Percentiles rank a stretch among this genome's conserved stretches.
Evolutionary conservation across 2,329 filamentous ascomycete species (phyloP).

Genomic region (Aureobasidium sp.): DNA sequence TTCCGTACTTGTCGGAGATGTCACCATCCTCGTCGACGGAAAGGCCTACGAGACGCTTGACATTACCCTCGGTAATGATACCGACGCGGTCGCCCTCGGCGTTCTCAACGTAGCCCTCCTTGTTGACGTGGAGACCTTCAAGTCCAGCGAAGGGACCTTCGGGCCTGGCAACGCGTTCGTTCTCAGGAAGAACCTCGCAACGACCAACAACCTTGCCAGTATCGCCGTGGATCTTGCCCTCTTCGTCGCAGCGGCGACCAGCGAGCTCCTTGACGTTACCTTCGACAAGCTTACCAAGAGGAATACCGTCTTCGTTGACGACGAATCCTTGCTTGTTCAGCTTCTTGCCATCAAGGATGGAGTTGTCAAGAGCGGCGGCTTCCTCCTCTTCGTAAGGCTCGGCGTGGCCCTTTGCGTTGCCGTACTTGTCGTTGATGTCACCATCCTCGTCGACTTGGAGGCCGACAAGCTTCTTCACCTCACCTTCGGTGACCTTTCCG

Average conservation of each 20-base stretch:
- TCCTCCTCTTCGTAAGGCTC: conserved; percentile 44
- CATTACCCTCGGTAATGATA: conserved; percentile 59
- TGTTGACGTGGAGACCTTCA: conserved; percentile 54
- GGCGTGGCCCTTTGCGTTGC: conserved; percentile 52
- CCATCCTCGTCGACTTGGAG: conserved; percentile 54
- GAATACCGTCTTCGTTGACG: conserved; percentile 43
- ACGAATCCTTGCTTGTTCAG: conserved; percentile 53
- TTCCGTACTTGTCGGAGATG: conserved; percentile 66
- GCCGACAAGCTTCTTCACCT: conserved; percentile 50
- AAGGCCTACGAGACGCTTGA: conserved; percentile 63
- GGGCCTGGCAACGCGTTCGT: conserved; percentile 45
- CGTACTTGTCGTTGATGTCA: conserved; percentile 53
- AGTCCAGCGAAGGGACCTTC: conserved; percentile 64
- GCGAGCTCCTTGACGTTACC: conserved; percentile 48
- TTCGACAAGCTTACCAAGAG: conserved; percentile 48
- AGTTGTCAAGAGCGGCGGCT: conserved; percentile 38
- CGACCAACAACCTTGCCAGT: conserved; percentile 48
- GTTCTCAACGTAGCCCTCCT: conserved; percentile 67
- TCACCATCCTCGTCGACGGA: conserved; percentile 75
- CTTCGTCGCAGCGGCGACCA: conserved; percentile 46
- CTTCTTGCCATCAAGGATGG: conserved; percentile 43
- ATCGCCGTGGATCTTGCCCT: conserved; percentile 49
- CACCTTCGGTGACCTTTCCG: conserved; percentile 49
- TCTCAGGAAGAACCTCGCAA: conserved; percentile 49
- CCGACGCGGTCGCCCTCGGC: conserved; percentile 70